Percentiles rank a stretch among this genome's conserved stretches.
Conservation (phyloP, 805 yeast genomes). For the Starmerella vitae region DNA sequence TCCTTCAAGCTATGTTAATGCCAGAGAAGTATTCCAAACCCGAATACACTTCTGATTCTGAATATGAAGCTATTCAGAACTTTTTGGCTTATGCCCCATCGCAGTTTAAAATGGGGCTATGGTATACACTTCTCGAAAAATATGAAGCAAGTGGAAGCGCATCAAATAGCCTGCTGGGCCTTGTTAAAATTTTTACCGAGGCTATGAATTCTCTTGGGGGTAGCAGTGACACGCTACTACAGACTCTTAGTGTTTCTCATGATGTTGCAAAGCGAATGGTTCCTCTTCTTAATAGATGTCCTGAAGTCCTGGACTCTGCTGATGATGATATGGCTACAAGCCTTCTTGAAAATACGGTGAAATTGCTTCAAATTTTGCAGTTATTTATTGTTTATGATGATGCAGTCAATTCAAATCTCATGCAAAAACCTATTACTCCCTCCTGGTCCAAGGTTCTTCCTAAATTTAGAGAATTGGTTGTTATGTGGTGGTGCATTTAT, state of each 20-base stretch:
- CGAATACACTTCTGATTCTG: conserved; percentile 18
- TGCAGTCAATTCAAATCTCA: conserved; percentile 23
- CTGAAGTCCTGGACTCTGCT: conserved; percentile 11
- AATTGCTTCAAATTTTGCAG: conserved; percentile 26
- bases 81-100: conserved; percentile 54
- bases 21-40: conserved; percentile 20
- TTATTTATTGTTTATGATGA: conserved; percentile 29
- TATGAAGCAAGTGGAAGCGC: conserved; percentile 34
- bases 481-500: conserved; percentile 27
- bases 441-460: conserved; percentile 24
- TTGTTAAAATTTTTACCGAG: conserved; percentile 32
- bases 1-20: conserved; percentile 28
- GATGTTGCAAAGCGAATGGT: conserved; percentile 31
- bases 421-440: conserved; percentile 24
- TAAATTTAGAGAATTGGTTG: conserved; percentile 25
- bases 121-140: conserved; percentile 56
- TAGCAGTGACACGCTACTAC: conserved; percentile 30
- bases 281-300: conserved; percentile 18
- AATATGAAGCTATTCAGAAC: conserved; percentile 40
- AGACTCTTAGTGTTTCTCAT: conserved; percentile 42
- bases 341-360: conserved; percentile 18
- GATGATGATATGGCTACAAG: conserved; percentile 3
- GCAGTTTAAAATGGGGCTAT: conserved; percentile 53
- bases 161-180: conserved; percentile 38
- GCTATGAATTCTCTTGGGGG: conserved; percentile 32